Evolutionary conservation across 164 flowering plant species (phyloP).

Genomic region (Magnolia sinica): DNA sequence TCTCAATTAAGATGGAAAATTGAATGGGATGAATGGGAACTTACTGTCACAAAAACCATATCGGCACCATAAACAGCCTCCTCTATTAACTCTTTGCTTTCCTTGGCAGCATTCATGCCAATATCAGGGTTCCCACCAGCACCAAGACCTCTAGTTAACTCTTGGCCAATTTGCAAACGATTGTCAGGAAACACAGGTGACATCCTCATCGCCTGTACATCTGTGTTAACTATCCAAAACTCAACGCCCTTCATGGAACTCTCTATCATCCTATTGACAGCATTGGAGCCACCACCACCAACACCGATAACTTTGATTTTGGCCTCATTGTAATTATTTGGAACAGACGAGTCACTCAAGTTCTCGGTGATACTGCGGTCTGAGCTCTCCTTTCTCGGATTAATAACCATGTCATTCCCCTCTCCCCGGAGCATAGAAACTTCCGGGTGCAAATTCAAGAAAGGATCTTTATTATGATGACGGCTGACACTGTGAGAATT

Average conservation of each 20-base stretch:
- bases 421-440: conserved; percentile 81
- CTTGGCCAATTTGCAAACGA: conserved; percentile 85
- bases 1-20: not conserved
- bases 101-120: conserved; percentile 95
- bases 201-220: conserved; percentile 92
- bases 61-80: conserved; percentile 88
- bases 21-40: conserved; percentile 10
- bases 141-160: conserved; percentile 94
- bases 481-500: conserved; percentile 51
- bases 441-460: conserved; percentile 75
- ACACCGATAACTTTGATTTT: conserved; percentile 96
- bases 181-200: conserved; percentile 81
- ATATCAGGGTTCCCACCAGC: conserved; percentile 99
- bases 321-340: conserved; percentile 63
- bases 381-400: conserved; percentile 49
- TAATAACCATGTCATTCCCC: conserved; percentile 35
- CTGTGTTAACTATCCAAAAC: conserved; percentile 98
- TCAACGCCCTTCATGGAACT: conserved; percentile 94
- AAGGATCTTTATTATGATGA: conserved; percentile 59
- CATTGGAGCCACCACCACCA: conserved; percentile 99
- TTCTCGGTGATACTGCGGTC: conserved; percentile 51
- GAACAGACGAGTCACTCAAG: conserved; percentile 32
- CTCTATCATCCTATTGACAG: conserved; percentile 96
- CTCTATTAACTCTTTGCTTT: conserved; percentile 75
- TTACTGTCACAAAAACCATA: conserved; percentile 96